Base-by-base conservation (phyloP, 2,329 filamentous ascomycete species). In the Stagonosporopsis cucurbitacearum region DNA sequence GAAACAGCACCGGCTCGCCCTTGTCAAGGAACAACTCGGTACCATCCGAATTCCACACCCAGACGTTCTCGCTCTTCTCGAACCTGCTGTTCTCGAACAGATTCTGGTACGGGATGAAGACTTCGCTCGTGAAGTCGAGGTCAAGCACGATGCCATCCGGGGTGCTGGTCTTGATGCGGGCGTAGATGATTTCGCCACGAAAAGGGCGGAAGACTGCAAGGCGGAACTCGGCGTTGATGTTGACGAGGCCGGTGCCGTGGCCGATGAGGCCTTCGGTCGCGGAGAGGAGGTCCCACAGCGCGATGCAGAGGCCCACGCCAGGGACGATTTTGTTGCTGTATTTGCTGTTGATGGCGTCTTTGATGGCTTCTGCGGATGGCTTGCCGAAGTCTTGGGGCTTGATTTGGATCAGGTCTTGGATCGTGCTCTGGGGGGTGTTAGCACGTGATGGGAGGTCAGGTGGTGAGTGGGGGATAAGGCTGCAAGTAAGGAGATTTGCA, bases 241-340 rank as follows among this genome's bases (percentile, higher is more conserved):
- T 96, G 44, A 96, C 93, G 30, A 94, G 84, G 20, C 95, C 95
- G 17, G 89, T 92, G 25, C 94, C 93, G 75, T 97, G 91, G 25
- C 94, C 93, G 64, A 99, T 96, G 23, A 97, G 80, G 26, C 95
- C 95, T 75, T 99, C 95, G 0, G 93, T 96, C 0, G 92, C 87
- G 78, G 90, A 91, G 6, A 96, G 80, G 12, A 99, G 81, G 72
- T 98, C 95, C 79, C 95, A 97, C 67, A 99, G 86, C 72, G 91
- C 94, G 65, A 99, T 89, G 71, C 92, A 97, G 4, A 99, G 87
- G 11, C 95, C 95, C 56, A 98, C 88, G 71, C 95, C 95, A 73
- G 96, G 94, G 59, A 99, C 92, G 92, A 91, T 89, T 78, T 94
- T 95, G 79, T 99, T 97, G 57, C 94, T 88, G 77, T 97, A 99